Base-by-base conservation (phyloP, 306 rosid genomes). In the Hippophae tibetana region DNA sequence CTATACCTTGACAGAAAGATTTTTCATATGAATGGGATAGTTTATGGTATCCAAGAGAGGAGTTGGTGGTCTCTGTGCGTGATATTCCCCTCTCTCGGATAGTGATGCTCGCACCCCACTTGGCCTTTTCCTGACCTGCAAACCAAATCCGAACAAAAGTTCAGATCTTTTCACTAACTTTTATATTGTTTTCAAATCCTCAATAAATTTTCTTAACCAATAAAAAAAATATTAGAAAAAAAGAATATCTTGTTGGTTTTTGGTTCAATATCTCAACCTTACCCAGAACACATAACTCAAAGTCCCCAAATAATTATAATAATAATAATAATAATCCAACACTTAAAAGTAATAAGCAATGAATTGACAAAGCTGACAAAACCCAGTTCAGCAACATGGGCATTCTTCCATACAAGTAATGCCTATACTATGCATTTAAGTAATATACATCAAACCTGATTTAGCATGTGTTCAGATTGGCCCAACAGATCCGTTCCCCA, bases 21-120 rank as follows among this genome's bases (percentile, higher is more conserved):
- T 93, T 69, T 93, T 93, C 97, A 93, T 86, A 57, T 93, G 99
- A 69, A 93, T 80, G 59, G 99, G 97, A 67, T 80, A 86, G 72
- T 86, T 93, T 56, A 88, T 60, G 27, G 99, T 93, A 71, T 93
- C 99, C 63, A 93, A 58, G 10, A 93, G 75, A 52, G 99, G 97
- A 64, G 99, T 93, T 41, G 95, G 94, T 7, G 95, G 99, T 66
- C 95, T 82, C 47, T 78, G 82, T 3, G 95, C 78, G 49, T 80
- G 70, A 61, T 84, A 93, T 55, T 89, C 97, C 2, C 70, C 97
- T 1, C 12, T 81, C 57, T 84, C 97, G 47, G 99, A 78, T 10
- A 84, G 77, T 63, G 99, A 84, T 52, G 97, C 95, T 78, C 64
- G 66, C 42, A 88, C 68, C 72, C 81, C 79, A 77, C 51, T 42